These are phyloP conservation scores for Pterula multifida DNA, from an alignment of 1,284 basidiomycete genomes.

Conservation along the genomic window DNA sequence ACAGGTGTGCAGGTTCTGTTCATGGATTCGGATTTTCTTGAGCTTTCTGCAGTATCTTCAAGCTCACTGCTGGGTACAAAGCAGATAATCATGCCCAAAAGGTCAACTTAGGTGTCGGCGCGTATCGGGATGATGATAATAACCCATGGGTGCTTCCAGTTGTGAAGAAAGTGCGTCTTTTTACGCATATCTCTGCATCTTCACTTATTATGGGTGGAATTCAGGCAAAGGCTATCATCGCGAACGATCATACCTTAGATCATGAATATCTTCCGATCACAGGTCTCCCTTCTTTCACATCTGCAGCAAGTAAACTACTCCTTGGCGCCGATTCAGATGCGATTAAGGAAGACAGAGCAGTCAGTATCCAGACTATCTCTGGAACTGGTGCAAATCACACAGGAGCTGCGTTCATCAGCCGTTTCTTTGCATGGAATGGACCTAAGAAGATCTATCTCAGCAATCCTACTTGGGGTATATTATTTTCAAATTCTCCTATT, in stretches of 20 bases:
- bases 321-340: slow-evolving; percentile 67
- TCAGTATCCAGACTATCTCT: slow-evolving; percentile 85
- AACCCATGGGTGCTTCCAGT: slow-evolving; percentile 92
- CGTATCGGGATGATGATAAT: slow-evolving; percentile 77
- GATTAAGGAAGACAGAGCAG: slow-evolving; percentile 58
- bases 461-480: slow-evolving; percentile 89
- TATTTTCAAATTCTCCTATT: slow-evolving; percentile 11
- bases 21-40: slow-evolving; percentile 3
- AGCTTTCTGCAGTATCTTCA: slow-evolving; percentile 63
- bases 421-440: slow-evolving; percentile 70
- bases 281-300: slow-evolving; percentile 74
- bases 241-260: slow-evolving; percentile 67
- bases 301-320: slow-evolving; percentile 72
- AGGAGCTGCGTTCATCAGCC: slow-evolving; percentile 79
- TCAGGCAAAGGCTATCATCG: slow-evolving; percentile 64
- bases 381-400: slow-evolving; percentile 95
- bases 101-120: slow-evolving; percentile 87
- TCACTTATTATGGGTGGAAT: not conserved
- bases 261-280: slow-evolving; percentile 94
- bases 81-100: slow-evolving; percentile 72
- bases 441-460: slow-evolving; percentile 69
- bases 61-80: slow-evolving; percentile 83
- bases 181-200: slow-evolving; percentile 3
- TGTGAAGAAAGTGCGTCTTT: slow-evolving; percentile 61
- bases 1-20: slow-evolving; percentile 35